Percentiles rank a stretch among this genome's conserved stretches.
phyloP scores from a whole-genome alignment of 805 yeast genomes.

The Saccharomycopsis lassenensis region DNA sequence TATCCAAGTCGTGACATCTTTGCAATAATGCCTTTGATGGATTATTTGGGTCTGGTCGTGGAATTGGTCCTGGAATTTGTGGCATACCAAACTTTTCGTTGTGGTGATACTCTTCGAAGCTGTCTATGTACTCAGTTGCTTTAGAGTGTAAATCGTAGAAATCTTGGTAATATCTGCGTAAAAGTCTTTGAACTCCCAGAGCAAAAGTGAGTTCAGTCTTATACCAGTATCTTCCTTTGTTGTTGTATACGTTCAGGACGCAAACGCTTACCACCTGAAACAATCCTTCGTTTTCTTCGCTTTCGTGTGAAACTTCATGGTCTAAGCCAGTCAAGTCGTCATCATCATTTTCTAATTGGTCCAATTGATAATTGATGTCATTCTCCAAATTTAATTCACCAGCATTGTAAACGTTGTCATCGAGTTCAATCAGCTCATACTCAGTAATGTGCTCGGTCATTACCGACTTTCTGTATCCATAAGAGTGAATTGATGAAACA shows the following conservation, averaged over 20 bases:
- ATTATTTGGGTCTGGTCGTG: conserved; percentile 26
- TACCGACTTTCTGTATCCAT: conserved; percentile 8
- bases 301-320: conserved; percentile 7
- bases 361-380: conserved; percentile 3
- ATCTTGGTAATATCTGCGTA: conserved; percentile 42
- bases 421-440: too few relatives aligned
- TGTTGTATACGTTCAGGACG: conserved; percentile 31
- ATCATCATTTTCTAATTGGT: conserved; percentile 5
- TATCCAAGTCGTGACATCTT: conserved; percentile 31
- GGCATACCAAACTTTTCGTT: conserved; percentile 25
- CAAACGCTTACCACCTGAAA: conserved; percentile 26
- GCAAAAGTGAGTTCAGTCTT: conserved; percentile 32
- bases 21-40: conserved; percentile 24
- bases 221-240: conserved; percentile 40
- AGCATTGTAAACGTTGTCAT: neutral
- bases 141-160: conserved; percentile 35
- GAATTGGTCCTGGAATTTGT: conserved; percentile 37
- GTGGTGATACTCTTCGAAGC: conserved; percentile 9
- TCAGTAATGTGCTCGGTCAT: too few relatives aligned
- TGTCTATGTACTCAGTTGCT: conserved; percentile 22
- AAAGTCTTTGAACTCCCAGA: conserved; percentile 28
- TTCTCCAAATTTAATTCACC: conserved; percentile 6
- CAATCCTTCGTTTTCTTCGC: conserved; percentile 1
- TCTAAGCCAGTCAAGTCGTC: conserved; percentile 5
- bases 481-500: conserved; percentile 15